Evolutionary conservation across 257 asterid genomes (phyloP).

Genomic region (Rauvolfia tetraphylla): DNA sequence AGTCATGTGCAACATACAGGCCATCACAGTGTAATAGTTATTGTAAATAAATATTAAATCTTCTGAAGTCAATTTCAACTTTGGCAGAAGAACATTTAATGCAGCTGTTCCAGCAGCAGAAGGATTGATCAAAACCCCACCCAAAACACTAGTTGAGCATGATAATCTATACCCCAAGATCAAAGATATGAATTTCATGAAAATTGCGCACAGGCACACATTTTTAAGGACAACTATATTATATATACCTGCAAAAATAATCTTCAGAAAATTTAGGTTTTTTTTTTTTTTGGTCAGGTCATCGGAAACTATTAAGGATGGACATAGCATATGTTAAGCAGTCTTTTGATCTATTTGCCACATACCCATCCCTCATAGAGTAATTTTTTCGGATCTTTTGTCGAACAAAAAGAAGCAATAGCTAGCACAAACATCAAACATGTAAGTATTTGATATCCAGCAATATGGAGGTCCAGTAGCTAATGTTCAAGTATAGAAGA

Average conservation of each 20-base stretch:
- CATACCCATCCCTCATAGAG: not conserved
- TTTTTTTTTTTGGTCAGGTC: not conserved
- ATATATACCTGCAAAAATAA: not conserved
- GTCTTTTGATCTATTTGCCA: not conserved
- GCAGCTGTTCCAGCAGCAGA: not conserved
- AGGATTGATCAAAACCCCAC: not conserved
- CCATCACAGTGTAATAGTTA: not conserved
- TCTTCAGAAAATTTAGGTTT: not conserved
- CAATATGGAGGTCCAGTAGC: not conserved
- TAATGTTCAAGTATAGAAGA: not conserved
- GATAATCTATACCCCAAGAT: not conserved
- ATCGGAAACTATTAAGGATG: not conserved
- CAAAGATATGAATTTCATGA: not conserved
- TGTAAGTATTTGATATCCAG: not conserved
- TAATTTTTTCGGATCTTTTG: not conserved
- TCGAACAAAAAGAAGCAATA: not conserved
- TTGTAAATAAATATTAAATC: not conserved
- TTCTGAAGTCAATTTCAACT: not conserved
- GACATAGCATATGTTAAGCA: not conserved
- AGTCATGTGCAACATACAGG: not conserved
- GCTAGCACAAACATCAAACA: conserved; percentile 1
- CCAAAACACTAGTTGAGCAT: not conserved
- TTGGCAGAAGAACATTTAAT: not conserved
- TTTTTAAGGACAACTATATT: not conserved
- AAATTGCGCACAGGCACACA: not conserved